A percentile compares a stretch with the other conserved stretches of the same genome.
phyloP scores from a whole-genome alignment of 2,329 filamentous ascomycete species.

The Cladosporium sphaerospermum region DNA sequence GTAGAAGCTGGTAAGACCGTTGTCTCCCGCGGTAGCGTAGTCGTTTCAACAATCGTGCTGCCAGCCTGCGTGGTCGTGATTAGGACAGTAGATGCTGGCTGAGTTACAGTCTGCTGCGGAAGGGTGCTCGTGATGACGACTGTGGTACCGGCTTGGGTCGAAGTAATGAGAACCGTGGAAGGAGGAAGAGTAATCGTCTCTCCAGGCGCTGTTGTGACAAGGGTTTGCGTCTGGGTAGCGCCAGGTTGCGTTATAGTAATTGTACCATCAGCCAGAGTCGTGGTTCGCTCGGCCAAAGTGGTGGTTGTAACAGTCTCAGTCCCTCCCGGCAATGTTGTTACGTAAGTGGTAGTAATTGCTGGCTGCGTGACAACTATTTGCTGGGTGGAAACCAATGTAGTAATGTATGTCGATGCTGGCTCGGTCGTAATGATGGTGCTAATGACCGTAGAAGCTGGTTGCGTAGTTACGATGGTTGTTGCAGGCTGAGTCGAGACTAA shows the following conservation, averaged over 20 bases:
- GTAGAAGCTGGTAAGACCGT: not conserved
- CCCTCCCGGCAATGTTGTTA: not conserved
- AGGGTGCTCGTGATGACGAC: not conserved
- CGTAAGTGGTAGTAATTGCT: not conserved
- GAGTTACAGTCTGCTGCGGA: not conserved
- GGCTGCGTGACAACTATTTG: not conserved
- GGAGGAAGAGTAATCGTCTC: not conserved
- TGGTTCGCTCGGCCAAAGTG: not conserved
- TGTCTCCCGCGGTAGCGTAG: not conserved
- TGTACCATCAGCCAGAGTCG: not conserved
- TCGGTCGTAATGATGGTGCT: not conserved
- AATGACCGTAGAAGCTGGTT: not conserved
- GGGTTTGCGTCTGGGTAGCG: not conserved
- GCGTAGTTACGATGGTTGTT: not conserved
- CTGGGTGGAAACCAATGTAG: not conserved
- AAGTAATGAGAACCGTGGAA: constrained; percentile 1
- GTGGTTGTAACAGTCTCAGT: not conserved
- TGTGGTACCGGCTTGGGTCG: not conserved
- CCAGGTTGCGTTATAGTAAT: not conserved
- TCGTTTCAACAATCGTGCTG: not conserved
- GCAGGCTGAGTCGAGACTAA: not conserved
- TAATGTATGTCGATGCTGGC: not conserved
- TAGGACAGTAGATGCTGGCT: constrained; percentile 1
- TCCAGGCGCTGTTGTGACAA: not conserved
- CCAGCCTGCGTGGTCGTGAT: not conserved